A percentile compares a stretch with the other conserved stretches of the same genome.
phyloP scores from a whole-genome alignment of 2,329 filamentous ascomycete species.

The Ophiosphaerella herpotricha region DNA sequence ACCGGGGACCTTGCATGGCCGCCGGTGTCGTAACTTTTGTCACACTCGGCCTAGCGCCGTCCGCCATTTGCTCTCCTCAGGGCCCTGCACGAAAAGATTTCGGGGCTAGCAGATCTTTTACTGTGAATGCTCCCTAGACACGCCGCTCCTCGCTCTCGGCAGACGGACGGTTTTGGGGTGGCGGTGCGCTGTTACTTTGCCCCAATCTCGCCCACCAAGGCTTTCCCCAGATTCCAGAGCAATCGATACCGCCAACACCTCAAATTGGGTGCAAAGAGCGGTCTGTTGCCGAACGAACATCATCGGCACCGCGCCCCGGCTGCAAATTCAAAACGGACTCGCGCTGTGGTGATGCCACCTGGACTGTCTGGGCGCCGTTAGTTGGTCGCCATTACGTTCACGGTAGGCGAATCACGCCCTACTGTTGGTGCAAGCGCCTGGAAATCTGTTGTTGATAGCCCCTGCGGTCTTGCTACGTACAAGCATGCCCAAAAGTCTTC shows the following conservation, averaged over 20 bases:
- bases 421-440: too few relatives aligned
- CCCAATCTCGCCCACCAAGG: constrained; percentile 13
- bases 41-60: constrained; percentile 23
- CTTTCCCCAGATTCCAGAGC: constrained; percentile 31
- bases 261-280: constrained; percentile 17
- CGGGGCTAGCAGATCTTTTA: constrained; percentile 18
- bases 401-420: too few relatives aligned
- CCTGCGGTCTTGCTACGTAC: too few relatives aligned
- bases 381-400: constrained; percentile 2
- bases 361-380: constrained; percentile 21
- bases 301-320: constrained; percentile 12
- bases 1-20: constrained; percentile 40
- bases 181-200: constrained; percentile 18
- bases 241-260: constrained; percentile 13
- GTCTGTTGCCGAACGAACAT: constrained; percentile 21
- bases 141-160: constrained; percentile 18
- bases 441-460: too few relatives aligned
- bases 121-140: too few relatives aligned
- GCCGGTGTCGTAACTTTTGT: constrained; percentile 25
- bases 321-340: constrained; percentile 20
- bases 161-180: constrained; percentile 23
- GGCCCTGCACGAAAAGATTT: constrained; percentile 34
- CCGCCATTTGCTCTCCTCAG: constrained; percentile 23
- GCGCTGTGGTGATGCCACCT: constrained; percentile 34
- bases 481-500: too few relatives aligned